These are phyloP conservation scores for Choanephora cucurbitarum DNA, from an alignment of 371 early-diverging fungal species.

Conservation along the genomic window DNA sequence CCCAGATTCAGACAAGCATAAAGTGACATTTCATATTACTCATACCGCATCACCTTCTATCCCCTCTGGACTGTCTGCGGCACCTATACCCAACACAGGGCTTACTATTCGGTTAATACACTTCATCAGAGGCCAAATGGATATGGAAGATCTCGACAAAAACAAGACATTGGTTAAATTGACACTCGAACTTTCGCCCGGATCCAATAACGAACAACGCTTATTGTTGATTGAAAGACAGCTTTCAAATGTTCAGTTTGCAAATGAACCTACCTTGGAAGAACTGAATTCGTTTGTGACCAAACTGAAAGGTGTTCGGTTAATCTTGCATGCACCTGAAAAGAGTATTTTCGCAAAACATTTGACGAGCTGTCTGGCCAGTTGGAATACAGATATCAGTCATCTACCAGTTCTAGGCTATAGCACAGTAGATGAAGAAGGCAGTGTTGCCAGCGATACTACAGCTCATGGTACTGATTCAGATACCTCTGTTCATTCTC, in stretches of 20 bases:
- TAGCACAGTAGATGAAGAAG: slow-evolving; percentile 8
- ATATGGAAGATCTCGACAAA: slow-evolving; percentile 39
- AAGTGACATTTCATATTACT: slow-evolving; percentile 54
- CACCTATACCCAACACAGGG: slow-evolving; percentile 46
- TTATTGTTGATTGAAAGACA: slow-evolving; percentile 26
- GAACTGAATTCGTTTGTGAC: slow-evolving; percentile 46
- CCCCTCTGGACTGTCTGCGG: slow-evolving; percentile 26
- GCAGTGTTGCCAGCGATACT: background rate
- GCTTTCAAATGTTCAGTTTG: slow-evolving; percentile 30
- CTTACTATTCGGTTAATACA: slow-evolving; percentile 52
- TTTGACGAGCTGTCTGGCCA: slow-evolving; percentile 50
- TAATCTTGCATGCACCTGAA: slow-evolving; percentile 50
- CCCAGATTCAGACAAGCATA: slow-evolving; percentile 28
- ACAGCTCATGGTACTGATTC: slow-evolving; percentile 14
- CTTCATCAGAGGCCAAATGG: slow-evolving; percentile 51
- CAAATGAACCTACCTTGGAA: slow-evolving; percentile 54
- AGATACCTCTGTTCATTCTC: slow-evolving; percentile 8
- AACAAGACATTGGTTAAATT: slow-evolving; percentile 41
- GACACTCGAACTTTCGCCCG: slow-evolving; percentile 39
- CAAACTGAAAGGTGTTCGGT: slow-evolving; percentile 44
- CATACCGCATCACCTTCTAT: slow-evolving; percentile 50
- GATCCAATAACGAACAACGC: slow-evolving; percentile 20
- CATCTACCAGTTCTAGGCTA: slow-evolving; percentile 33
- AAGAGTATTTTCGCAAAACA: slow-evolving; percentile 54
- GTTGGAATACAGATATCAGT: slow-evolving; percentile 53